phyloP scores from a whole-genome alignment of 2,329 filamentous ascomycete species.

The Thyridium curvatum region DNA sequence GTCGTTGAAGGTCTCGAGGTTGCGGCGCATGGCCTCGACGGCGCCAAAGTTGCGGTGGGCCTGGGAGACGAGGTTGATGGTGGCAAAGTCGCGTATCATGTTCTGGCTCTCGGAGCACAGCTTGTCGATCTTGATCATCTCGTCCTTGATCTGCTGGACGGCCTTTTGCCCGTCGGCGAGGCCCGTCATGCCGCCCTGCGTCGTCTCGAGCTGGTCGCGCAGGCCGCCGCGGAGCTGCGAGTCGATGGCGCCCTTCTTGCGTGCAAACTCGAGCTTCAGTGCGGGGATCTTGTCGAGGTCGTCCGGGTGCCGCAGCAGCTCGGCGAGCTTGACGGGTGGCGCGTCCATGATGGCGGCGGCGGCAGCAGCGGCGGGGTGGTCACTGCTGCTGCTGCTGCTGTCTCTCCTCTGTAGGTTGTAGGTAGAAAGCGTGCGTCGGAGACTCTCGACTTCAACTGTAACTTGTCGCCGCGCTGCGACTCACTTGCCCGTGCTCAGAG shows the following conservation, averaged over 20 bases:
- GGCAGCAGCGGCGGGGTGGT: constrained; percentile 2
- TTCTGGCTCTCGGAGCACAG: constrained; percentile 95
- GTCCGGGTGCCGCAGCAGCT: constrained; percentile 90
- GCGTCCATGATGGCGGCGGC: constrained; percentile 49
- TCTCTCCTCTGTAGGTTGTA: too few relatives aligned
- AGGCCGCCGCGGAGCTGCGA: constrained; percentile 82
- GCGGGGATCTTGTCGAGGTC: constrained; percentile 93
- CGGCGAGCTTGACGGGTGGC: constrained; percentile 73
- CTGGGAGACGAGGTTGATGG: constrained; percentile 86
- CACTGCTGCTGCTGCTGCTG: not conserved
- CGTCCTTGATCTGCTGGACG: constrained; percentile 89
- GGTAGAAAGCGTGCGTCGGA: too few relatives aligned
- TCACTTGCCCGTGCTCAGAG: not conserved
- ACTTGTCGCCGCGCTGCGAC: not conserved
- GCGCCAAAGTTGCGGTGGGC: constrained; percentile 95
- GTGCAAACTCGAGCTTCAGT: constrained; percentile 85
- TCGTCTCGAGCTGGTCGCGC: constrained; percentile 88
- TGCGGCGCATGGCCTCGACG: constrained; percentile 86
- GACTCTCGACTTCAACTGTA: too few relatives aligned
- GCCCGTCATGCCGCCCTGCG: constrained; percentile 85
- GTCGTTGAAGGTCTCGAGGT: constrained; percentile 80
- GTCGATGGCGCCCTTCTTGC: constrained; percentile 90
- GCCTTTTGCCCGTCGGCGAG: constrained; percentile 87
- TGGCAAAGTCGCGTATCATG: constrained; percentile 94
- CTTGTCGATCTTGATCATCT: constrained; percentile 98